Evolutionary conservation across 2,329 filamentous ascomycete genomes (phyloP).

Genomic region (Dactylonectria macrodidyma): DNA sequence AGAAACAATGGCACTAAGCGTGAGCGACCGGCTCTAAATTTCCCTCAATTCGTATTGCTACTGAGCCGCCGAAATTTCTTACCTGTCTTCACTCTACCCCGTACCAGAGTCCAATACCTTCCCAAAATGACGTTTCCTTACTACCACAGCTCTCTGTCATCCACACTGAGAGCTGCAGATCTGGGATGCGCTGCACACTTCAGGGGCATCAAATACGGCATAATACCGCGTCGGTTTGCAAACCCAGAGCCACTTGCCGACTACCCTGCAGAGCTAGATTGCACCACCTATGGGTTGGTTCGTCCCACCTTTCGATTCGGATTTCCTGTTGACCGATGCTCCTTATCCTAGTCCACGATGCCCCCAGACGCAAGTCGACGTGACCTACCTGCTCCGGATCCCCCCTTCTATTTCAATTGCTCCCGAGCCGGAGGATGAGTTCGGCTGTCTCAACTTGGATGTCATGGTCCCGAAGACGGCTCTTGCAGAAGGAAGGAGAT

Average conservation of each 20-base stretch:
- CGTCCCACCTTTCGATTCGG: not conserved
- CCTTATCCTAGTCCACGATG: conserved; percentile 54
- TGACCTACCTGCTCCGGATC: conserved; percentile 60
- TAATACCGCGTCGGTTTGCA: conserved; percentile 18
- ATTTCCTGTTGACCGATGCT: not conserved
- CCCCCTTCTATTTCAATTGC: conserved; percentile 48
- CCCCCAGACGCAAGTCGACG: conserved; percentile 57
- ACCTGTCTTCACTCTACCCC: too few relatives aligned
- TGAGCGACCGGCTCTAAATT: too few relatives aligned
- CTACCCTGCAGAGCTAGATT: not conserved
- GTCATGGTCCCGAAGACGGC: conserved; percentile 52
- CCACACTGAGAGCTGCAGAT: conserved; percentile 4
- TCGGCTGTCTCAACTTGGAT: conserved; percentile 60
- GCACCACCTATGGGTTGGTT: conserved; percentile 22
- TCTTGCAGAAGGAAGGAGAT: conserved; percentile 21
- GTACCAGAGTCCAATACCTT: too few relatives aligned
- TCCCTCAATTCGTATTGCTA: too few relatives aligned
- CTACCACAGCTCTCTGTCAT: not conserved
- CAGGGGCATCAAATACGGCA: conserved; percentile 26
- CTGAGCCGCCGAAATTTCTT: too few relatives aligned
- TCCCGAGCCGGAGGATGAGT: conserved; percentile 55
- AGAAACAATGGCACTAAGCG: too few relatives aligned
- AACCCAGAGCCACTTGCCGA: not conserved
- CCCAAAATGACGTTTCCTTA: not conserved
- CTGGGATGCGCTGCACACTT: conserved; percentile 11